Evolutionary conservation across 2,329 filamentous ascomycete species (phyloP).

Genomic region (Aureobasidium sp.): DNA sequence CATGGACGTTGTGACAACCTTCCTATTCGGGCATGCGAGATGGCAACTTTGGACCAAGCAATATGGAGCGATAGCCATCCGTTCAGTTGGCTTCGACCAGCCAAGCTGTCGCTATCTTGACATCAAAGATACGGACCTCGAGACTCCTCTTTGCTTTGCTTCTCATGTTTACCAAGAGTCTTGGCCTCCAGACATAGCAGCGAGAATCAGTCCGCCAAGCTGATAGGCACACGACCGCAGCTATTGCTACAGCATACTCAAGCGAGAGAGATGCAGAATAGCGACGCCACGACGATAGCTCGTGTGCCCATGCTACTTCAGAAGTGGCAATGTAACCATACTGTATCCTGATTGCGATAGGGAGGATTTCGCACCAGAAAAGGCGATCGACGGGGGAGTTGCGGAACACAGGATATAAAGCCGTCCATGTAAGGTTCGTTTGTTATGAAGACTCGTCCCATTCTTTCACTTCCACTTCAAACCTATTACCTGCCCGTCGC

Average conservation of each 20-base stretch:
- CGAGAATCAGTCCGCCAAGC: not conserved
- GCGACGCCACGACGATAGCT: not conserved
- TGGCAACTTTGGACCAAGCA: not conserved
- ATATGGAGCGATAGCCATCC: not conserved
- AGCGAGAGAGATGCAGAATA: not conserved
- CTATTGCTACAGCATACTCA: not conserved
- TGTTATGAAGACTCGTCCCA: not conserved
- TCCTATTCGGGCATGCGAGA: not conserved
- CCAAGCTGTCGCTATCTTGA: constrained; percentile 1
- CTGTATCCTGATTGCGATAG: not conserved
- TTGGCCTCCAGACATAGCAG: not conserved
- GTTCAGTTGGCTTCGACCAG: not conserved
- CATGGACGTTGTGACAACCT: not conserved
- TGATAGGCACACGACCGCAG: not conserved
- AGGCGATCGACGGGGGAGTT: not conserved
- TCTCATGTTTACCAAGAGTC: not conserved
- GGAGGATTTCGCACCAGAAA: not conserved
- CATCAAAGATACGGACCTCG: not conserved
- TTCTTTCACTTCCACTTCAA: too few species aligned
- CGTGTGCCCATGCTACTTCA: not conserved
- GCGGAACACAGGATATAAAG: not conserved
- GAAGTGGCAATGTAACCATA: not conserved
- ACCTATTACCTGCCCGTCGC: not conserved
- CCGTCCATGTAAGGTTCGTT: too few species aligned
- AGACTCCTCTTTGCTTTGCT: not conserved